Evolutionary conservation across 2,329 filamentous ascomycete species (phyloP), one percentile per base, ranked within the genome.

Genomic region (Fusarium domesticum): DNA sequence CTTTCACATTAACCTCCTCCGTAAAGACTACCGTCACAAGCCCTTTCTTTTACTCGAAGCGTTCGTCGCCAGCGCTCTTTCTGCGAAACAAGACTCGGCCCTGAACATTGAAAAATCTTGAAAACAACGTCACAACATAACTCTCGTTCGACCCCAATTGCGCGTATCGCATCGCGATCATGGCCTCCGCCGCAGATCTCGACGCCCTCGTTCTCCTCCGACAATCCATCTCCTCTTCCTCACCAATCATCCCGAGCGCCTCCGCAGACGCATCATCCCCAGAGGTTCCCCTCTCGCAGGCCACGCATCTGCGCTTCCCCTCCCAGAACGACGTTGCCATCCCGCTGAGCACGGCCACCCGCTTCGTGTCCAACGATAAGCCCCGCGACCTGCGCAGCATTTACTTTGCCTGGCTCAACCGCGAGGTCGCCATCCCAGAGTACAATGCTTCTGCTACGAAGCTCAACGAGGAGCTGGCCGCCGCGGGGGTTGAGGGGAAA

Each of bases 351-450:
- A 77, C 79, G 12, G 77, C 84, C 8, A 98, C 93, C 56, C 89
- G 93, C 59, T 97, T 97, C 73, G 78, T 87, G 48, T 91, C 89
- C n/a, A 79, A 81, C 46, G 80, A 80, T 58, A 76, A 80, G 43
- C 77, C 85, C 5, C 84, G 96, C 60, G 89, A 96, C 64, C 76
- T 98, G 57, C 89, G 93, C 64, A 93, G 87, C 65, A 92, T 96
- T 69, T 96, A 92, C 74, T 96, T 97, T 64, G 90, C 90, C 43
- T 98, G 90, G 89, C 77, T 88, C 61, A 95, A 96, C 70, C 89
- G 90, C 67, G 92, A 97, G 71, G 83, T 86, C 43, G 83, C 86
- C 42, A 90, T 95, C 55, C 87, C 88, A 10, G 89, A 95, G 59
- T 97, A 97, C 76, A 93, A 96, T 68, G 81, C 86, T 18, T 85